A percentile compares a stretch with the other conserved stretches of the same genome.
These are phyloP conservation scores for Candida wancherniae DNA, from an alignment of 805 yeast genomes.

Conservation along the genomic window DNA sequence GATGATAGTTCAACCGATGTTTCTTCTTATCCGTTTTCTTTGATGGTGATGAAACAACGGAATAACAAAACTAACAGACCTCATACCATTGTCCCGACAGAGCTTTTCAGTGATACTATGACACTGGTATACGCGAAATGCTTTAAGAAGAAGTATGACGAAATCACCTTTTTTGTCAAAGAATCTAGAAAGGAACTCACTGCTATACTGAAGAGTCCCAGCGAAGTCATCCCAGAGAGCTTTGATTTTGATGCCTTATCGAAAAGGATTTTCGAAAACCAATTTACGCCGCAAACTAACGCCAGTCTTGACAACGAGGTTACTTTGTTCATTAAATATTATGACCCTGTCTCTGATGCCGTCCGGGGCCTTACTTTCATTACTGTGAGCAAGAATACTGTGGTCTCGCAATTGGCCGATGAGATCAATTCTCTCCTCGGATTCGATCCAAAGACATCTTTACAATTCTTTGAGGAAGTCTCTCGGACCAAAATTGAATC, in stretches of 20 bases:
- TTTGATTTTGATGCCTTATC: constrained; percentile 22
- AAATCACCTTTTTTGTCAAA: constrained; percentile 61
- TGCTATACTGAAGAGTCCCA: constrained; percentile 9
- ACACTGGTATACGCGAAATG: constrained; percentile 47
- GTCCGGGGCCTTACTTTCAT: constrained; percentile 66
- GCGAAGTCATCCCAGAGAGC: constrained; percentile 16
- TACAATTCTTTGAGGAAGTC: constrained; percentile 56
- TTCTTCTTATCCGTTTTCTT: constrained; percentile 37
- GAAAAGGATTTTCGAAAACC: constrained; percentile 10
- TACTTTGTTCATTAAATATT: constrained; percentile 54
- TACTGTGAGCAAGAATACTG: constrained; percentile 45
- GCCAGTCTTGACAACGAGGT: constrained; percentile 19
- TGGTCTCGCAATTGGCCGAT: constrained; percentile 37
- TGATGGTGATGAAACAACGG: constrained; percentile 64
- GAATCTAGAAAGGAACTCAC: constrained; percentile 44
- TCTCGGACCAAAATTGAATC: constrained; percentile 48
- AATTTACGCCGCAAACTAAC: constrained; percentile 9
- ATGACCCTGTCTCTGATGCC: constrained; percentile 51
- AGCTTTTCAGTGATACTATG: constrained; percentile 35
- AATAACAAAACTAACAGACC: constrained; percentile 70
- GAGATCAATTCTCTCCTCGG: constrained; percentile 40
- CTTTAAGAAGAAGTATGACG: constrained; percentile 44
- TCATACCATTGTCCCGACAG: constrained; percentile 31
- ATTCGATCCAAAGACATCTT: constrained; percentile 26
- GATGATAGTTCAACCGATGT: constrained; percentile 6